These are phyloP conservation scores for Apiotrichum montevideense DNA, from an alignment of 1,284 basidiomycete species.

Conservation along the genomic window DNA sequence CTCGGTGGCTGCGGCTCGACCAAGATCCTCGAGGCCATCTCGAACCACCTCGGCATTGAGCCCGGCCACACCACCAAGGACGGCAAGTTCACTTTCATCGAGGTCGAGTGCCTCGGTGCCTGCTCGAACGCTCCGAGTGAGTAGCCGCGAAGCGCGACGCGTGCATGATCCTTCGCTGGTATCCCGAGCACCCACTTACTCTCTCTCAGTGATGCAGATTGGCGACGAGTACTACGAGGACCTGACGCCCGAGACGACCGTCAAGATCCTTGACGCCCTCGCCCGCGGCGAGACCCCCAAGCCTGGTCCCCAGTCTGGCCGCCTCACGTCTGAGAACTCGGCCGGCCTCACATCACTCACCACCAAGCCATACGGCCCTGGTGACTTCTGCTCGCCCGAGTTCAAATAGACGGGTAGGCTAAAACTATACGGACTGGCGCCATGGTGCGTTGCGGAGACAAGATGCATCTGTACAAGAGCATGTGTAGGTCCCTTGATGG, in stretches of 20 bases:
- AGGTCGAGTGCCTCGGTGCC: constrained; percentile 97
- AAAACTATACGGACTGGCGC: not conserved
- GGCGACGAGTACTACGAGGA: constrained; percentile 99
- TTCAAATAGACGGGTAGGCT: constrained; percentile 57
- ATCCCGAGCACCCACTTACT: not conserved
- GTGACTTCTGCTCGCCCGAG: constrained; percentile 79
- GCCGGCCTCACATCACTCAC: constrained; percentile 79
- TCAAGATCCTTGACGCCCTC: constrained; percentile 80
- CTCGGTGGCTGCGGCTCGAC: constrained; percentile 77
- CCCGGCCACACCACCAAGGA: constrained; percentile 89
- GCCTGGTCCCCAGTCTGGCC: constrained; percentile 82
- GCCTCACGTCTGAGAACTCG: constrained; percentile 83
- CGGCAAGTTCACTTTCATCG: constrained; percentile 93
- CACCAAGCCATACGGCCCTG: constrained; percentile 88
- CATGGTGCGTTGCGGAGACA: not conserved
- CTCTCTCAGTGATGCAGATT: constrained; percentile 70
- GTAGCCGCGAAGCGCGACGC: constrained; percentile 12
- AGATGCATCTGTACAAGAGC: constrained; percentile 5
- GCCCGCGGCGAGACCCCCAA: constrained; percentile 79
- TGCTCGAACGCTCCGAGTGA: constrained; percentile 93
- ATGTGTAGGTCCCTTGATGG: not conserved
- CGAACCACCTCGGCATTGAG: constrained; percentile 73
- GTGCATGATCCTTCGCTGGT: constrained; percentile 55
- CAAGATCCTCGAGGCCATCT: constrained; percentile 79
- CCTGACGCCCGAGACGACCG: constrained; percentile 83